A percentile compares a stretch with the other conserved stretches of the same genome.
These are phyloP conservation scores for Vanrija humicola DNA, from an alignment of 1,284 basidiomycete species.

Conservation along the genomic window DNA sequence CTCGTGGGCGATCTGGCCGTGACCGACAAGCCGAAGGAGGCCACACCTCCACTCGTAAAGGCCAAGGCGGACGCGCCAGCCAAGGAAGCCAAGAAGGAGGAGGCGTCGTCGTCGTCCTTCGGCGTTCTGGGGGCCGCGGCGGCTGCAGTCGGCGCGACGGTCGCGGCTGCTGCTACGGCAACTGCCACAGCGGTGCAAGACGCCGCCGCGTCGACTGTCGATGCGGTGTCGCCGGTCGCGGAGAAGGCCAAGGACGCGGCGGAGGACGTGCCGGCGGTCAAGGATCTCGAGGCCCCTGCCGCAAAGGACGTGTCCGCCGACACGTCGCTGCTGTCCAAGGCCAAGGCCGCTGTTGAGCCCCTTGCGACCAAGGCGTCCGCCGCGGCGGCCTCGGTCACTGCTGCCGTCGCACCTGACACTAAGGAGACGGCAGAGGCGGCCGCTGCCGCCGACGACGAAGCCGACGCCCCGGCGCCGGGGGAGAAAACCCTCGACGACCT, in stretches of 20 bases:
- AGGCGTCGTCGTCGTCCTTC: too few species aligned
- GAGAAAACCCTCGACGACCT: constrained; percentile 20
- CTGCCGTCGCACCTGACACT: neutral
- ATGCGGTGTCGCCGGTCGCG: neutral
- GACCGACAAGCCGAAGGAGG: neutral
- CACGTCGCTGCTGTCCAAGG: constrained; percentile 2
- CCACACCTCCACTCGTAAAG: neutral
- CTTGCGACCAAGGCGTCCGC: neutral
- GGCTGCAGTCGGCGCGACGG: neutral
- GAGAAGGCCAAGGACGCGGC: neutral
- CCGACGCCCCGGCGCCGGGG: neutral
- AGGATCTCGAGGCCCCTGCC: neutral
- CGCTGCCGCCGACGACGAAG: neutral
- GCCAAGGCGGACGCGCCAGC: neutral
- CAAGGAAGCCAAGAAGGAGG: neutral
- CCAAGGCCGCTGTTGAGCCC: neutral
- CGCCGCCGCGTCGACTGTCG: neutral
- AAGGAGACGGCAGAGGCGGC: neutral
- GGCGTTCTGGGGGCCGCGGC: too few species aligned
- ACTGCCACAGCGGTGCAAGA: neutral
- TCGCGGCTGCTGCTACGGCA: neutral
- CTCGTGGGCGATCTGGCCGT: constrained; percentile 37
- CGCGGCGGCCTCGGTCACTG: neutral
- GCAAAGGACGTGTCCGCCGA: constrained; percentile 1
- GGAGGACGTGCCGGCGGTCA: neutral